Conservation (phyloP, 495 filamentous ascomycete genomes). For the Clohesyomyces aquaticus region DNA sequence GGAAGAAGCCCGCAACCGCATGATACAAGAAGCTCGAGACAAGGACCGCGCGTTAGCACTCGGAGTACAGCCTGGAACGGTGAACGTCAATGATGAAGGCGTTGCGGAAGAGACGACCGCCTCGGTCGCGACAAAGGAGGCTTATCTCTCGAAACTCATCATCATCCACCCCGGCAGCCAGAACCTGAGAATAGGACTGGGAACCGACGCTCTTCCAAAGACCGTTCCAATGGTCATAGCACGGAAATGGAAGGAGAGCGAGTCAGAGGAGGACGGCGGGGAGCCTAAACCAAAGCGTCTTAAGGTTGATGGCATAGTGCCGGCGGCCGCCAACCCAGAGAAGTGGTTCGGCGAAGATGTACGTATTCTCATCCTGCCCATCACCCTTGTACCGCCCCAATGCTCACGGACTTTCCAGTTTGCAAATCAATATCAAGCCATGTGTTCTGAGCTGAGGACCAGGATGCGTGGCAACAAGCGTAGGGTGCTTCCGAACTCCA, state of each 20-base stretch:
- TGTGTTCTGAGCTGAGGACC: slow-evolving; percentile 82
- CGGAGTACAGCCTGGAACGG: slow-evolving; percentile 56
- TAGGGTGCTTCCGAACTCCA: slow-evolving; percentile 90
- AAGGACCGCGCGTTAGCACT: slow-evolving; percentile 81
- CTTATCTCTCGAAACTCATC: slow-evolving; percentile 86
- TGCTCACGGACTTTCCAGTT: slow-evolving; percentile 53
- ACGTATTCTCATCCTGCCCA: slow-evolving; percentile 24
- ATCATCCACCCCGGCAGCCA: slow-evolving; percentile 98
- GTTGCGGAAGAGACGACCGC: slow-evolving; percentile 57
- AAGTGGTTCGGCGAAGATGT: slow-evolving; percentile 86
- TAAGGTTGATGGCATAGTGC: slow-evolving; percentile 66
- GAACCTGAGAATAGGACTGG: slow-evolving; percentile 88
- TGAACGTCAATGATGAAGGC: slow-evolving; percentile 62
- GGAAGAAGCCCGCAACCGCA: slow-evolving; percentile 76
- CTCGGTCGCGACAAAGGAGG: slow-evolving; percentile 25
- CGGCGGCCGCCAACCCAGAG: slow-evolving; percentile 60
- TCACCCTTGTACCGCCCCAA: slow-evolving; percentile 25
- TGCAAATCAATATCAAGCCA: slow-evolving; percentile 73
- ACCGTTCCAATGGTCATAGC: slow-evolving; percentile 93
- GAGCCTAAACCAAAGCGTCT: slow-evolving; percentile 88
- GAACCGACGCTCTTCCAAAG: slow-evolving; percentile 92
- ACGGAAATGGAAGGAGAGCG: slow-evolving; percentile 69
- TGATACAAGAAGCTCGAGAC: slow-evolving; percentile 83
- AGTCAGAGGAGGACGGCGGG: slow-evolving; percentile 74
- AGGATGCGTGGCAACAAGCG: slow-evolving; percentile 92